Percentiles rank a stretch among this genome's conserved stretches.
phyloP scores from a whole-genome alignment of 2,329 filamentous ascomycete genomes.

The Phaeosphaeria sp. region DNA sequence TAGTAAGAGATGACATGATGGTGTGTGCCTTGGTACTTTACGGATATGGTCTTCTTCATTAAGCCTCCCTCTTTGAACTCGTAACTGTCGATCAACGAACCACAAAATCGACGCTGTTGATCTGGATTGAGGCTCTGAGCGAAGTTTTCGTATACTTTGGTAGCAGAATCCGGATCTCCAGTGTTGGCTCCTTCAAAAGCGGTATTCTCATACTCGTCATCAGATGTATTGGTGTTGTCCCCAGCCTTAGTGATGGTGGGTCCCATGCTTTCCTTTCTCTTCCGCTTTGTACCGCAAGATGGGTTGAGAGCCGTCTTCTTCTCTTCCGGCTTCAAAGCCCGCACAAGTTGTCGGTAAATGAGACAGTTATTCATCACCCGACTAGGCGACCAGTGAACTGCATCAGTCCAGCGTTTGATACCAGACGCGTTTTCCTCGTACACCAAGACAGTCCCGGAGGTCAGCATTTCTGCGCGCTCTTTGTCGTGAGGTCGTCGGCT shows the following conservation, averaged over 20 bases:
- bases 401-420: conserved; percentile 94
- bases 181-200: conserved; percentile 25
- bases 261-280: conserved; percentile 42
- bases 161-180: conserved; percentile 33
- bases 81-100: conserved; percentile 88
- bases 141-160: conserved; percentile 47
- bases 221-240: conserved; percentile 37
- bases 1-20: conserved; percentile 94
- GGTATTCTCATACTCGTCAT: conserved; percentile 44
- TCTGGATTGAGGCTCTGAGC: conserved; percentile 51
- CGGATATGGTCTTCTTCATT: conserved; percentile 91
- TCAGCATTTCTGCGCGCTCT: conserved; percentile 78
- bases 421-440: conserved; percentile 91
- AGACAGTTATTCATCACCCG: conserved; percentile 85
- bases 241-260: conserved; percentile 37
- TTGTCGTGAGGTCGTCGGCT: conserved; percentile 85
- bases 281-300: conserved; percentile 45
- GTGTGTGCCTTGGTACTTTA: conserved; percentile 74
- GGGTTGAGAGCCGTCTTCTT: conserved; percentile 46
- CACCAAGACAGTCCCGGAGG: conserved; percentile 86
- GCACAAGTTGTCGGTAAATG: conserved; percentile 77
- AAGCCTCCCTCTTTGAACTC: conserved; percentile 82
- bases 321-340: conserved; percentile 46
- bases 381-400: conserved; percentile 88
- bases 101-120: conserved; percentile 70